phyloP scores from a whole-genome alignment of 495 filamentous ascomycete genomes.

The Bryoglossum gracile region DNA sequence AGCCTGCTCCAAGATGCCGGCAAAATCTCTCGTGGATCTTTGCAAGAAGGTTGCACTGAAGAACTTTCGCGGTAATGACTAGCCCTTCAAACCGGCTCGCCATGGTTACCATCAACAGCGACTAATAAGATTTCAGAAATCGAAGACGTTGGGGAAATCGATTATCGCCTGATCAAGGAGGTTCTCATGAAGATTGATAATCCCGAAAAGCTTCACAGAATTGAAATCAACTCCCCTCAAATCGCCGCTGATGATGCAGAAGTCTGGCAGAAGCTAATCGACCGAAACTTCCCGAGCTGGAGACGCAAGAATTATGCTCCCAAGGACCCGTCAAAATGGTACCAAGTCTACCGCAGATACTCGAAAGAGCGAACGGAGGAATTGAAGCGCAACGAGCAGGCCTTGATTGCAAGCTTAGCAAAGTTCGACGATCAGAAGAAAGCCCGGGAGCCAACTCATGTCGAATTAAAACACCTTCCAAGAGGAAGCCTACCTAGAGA shows the following conservation, averaged over 20 bases:
- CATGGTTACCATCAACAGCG: slow-evolving; percentile 5
- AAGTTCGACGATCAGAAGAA: slow-evolving; percentile 43
- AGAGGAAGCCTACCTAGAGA: slow-evolving; percentile 22
- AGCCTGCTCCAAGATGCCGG: not conserved
- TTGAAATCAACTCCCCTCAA: slow-evolving; percentile 63
- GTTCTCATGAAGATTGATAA: slow-evolving; percentile 57
- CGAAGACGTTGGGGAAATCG: slow-evolving; percentile 43
- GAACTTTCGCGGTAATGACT: slow-evolving; percentile 25
- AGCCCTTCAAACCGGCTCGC: not conserved
- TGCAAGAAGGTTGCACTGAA: slow-evolving; percentile 20
- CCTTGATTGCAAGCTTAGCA: slow-evolving; percentile 39
- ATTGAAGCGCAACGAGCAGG: slow-evolving; percentile 30
- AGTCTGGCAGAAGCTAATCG: slow-evolving; percentile 63
- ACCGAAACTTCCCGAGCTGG: slow-evolving; percentile 58
- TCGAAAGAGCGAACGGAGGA: slow-evolving; percentile 41
- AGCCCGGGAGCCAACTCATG: slow-evolving; percentile 39
- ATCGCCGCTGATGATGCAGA: slow-evolving; percentile 51
- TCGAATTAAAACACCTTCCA: slow-evolving; percentile 33
- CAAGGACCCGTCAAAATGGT: slow-evolving; percentile 51
- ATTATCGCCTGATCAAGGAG: slow-evolving; percentile 51
- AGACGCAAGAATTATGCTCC: slow-evolving; percentile 46
- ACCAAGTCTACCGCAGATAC: slow-evolving; percentile 49
- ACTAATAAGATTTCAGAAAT: slow-evolving; percentile 17
- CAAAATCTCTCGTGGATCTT: not conserved
- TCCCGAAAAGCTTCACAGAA: slow-evolving; percentile 52